Conservation (phyloP, 768 basidiomycete genomes). For the Leccinum fibrillosum region DNA sequence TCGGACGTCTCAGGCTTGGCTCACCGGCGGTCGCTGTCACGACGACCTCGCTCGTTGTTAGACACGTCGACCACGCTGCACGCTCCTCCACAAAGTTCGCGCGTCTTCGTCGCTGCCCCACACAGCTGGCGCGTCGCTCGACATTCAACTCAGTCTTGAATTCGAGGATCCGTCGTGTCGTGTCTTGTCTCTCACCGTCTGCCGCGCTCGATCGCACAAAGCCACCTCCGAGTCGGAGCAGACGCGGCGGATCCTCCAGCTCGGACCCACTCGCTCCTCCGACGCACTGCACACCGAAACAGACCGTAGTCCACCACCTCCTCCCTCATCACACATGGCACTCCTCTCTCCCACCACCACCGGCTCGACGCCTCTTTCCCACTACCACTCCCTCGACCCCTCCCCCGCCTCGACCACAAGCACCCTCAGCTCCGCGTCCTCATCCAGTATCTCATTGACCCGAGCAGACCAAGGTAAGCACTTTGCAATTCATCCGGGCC, state of each 20-base stretch:
- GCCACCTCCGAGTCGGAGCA: constrained; percentile 36
- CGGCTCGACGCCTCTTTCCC: constrained; percentile 31
- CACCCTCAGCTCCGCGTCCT: constrained; percentile 28
- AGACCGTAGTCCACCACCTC: neutral
- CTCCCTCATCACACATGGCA: constrained; percentile 14
- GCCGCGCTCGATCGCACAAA: constrained; percentile 28
- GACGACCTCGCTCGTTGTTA: constrained; percentile 10
- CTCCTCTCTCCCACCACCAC: constrained; percentile 24
- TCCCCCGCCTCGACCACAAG: constrained; percentile 22
- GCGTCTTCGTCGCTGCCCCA: neutral
- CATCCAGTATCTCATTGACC: constrained; percentile 54
- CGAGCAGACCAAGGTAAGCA: constrained; percentile 62
- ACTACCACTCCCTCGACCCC: constrained; percentile 32
- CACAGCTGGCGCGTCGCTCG: constrained; percentile 6
- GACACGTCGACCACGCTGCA: constrained; percentile 13
- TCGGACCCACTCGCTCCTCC: constrained; percentile 2
- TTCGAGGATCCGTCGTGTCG: constrained; percentile 51
- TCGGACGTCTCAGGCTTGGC: neutral
- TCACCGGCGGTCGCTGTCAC: constrained; percentile 3
- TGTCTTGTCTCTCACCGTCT: constrained; percentile 38
- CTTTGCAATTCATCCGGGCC: constrained; percentile 15
- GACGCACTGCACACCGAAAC: constrained; percentile 5
- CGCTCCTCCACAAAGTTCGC: neutral
- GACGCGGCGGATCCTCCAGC: constrained; percentile 54
- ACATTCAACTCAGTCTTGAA: neutral